These are phyloP conservation scores for Paramarasmius palmivorus DNA, from an alignment of 1,284 basidiomycete species.

Conservation along the genomic window DNA sequence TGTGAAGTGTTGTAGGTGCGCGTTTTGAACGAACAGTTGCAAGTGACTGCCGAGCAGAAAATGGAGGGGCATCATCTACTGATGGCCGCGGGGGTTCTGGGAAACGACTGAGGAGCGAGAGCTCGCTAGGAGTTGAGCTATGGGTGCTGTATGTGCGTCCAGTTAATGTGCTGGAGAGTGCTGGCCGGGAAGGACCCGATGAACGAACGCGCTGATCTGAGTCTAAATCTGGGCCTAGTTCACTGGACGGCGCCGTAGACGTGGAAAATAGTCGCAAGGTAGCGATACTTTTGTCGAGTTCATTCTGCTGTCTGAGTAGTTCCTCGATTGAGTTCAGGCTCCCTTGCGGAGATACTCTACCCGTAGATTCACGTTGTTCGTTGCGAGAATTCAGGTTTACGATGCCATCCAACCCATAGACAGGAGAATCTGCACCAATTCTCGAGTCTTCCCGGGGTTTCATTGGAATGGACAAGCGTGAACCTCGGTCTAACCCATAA, in stretches of 20 bases:
- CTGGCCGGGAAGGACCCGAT: constrained; percentile 18
- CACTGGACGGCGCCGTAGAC: background rate
- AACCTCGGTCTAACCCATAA: constrained; percentile 32
- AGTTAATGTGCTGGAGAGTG: constrained; percentile 3
- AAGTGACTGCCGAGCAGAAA: constrained; percentile 6
- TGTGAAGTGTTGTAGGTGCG: background rate
- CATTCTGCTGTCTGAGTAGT: constrained; percentile 59
- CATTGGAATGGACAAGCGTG: constrained; percentile 16
- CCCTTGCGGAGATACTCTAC: constrained; percentile 22
- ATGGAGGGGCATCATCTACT: constrained; percentile 18
- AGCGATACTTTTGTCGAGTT: constrained; percentile 66
- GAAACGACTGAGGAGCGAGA: constrained; percentile 71
- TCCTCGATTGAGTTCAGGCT: constrained; percentile 45
- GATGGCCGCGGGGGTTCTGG: constrained; percentile 54
- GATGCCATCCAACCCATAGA: constrained; percentile 49
- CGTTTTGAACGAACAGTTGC: constrained; percentile 6
- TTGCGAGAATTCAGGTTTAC: constrained; percentile 16
- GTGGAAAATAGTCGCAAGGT: constrained; percentile 52
- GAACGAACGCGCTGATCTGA: constrained; percentile 12
- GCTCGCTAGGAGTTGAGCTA: constrained; percentile 42
- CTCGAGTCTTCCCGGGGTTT: constrained; percentile 14
- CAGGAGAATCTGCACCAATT: constrained; percentile 39
- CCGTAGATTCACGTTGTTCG: constrained; percentile 10
- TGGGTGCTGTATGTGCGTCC: constrained; percentile 9
- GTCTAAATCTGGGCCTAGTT: constrained; percentile 5